Base-by-base conservation (phyloP, 1,284 basidiomycete species). In the Gymnopus androsaceus region DNA sequence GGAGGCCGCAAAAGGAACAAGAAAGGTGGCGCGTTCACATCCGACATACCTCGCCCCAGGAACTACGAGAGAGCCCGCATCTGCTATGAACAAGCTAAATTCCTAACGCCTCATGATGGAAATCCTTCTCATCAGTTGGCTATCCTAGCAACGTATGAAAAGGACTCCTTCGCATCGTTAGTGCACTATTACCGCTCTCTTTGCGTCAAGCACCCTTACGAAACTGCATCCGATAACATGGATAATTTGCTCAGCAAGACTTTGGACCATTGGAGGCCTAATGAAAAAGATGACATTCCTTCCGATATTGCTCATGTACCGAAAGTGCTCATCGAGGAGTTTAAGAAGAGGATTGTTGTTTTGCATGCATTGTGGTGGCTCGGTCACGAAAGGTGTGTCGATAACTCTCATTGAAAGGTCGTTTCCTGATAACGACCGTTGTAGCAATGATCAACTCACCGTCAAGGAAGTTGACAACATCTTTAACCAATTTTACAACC, bases 41-140 rank as follows among this genome's bases (percentile, higher is more conserved):
- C 73, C 31, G 76, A 79, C 36, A 60, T 76, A 36, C 69, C 78
- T 53, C 79, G 82, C 45, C 78, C 80, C 36, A 75, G 86, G 58
- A 89, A 88, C 63, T 95, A 88, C 67, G 79, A 82, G 30, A 87
- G 83, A 62, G 91, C 95, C 0, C 83, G 84, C 50, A 82, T 81
- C 47, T 92, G 88, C 67, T 98, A 97, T 70, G 84, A 92, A 59
- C 88, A 92, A 61, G 95, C 95, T 3, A 81, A 89, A 44, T 67
- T 87, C 30, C 77, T 97, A 6, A 75, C 89, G n/a, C 94, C 95
- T 0, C 80, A 88, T 55, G 81, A 84, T 54, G 92, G 93, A 9
- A 95, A 96, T 65, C 86, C 96, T 1, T 96, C 90, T 38, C 96
- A 98, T 68, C 95, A 98, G 72, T 84, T 99, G 27, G 96, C 95